Base-by-base conservation (phyloP, 176 grass and related monocot species). In the Cenchrus fungigraminus region DNA sequence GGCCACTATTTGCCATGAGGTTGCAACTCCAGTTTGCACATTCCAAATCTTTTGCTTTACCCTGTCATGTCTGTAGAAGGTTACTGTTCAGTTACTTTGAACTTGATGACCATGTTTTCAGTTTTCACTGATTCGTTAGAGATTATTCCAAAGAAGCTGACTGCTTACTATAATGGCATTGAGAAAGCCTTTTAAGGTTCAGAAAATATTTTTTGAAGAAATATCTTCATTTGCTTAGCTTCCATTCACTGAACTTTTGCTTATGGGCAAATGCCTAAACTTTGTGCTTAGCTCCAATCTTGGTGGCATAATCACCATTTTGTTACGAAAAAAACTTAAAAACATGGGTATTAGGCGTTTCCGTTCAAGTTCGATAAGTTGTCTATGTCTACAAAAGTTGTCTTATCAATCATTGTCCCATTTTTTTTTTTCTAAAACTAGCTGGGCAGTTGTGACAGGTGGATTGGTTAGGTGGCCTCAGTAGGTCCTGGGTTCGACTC, bases 101-200 rank as follows among this genome's bases (percentile, higher is more conserved):
- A 74, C 61, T 42, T 56, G 12, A 59, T 59, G 12, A 15, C 4
- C 11, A 59, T 57, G 37, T 63, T 63, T 79, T 60, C 8, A 60
- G 58, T 60, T 60, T 71, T 49, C 13, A 62, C 2, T 64, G 12
- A 47, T 54, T 69, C 57, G 6, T 20, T 80, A 76, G 19, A 54
- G 4, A 51, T 45, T 45, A 40, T 86, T 6, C 49, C 2, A 25
- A 6, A 19, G 45, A 72, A 46, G 10, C 7, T 56, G 71, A 52
- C 78, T 67, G 65, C 42, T 53, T 72, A 65, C 17, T 65, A 45
- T 56, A 16, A 63, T 71, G 53, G 57, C 56, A 76, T 22, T 76
- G 71, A 60, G 5, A 55, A 59, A 76, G 17, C 34, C 1, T 22
- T 34, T 34, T 0, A 32, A 50, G 22, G 9, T 16, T 63, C 12